These are phyloP conservation scores for Pseudogymnoascus sp. DNA, from an alignment of 2,329 filamentous ascomycete species.

Conservation along the genomic window DNA sequence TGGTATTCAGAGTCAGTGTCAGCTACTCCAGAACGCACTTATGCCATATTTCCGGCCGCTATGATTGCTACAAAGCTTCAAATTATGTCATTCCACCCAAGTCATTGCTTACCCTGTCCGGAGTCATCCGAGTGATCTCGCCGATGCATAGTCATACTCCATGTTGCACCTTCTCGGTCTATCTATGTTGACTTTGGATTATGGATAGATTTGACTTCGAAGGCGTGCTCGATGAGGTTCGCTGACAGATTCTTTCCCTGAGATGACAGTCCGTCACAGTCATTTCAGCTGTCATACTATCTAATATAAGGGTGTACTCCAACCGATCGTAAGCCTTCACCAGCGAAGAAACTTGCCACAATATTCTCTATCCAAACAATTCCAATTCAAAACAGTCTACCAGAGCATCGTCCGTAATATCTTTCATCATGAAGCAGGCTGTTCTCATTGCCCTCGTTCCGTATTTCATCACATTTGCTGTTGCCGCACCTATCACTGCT, in stretches of 20 bases:
- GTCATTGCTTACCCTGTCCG: neutral
- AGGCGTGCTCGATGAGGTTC: neutral
- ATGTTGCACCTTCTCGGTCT: neutral
- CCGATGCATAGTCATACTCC: neutral
- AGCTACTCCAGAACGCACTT: neutral
- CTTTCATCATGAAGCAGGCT: neutral
- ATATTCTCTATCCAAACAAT: neutral
- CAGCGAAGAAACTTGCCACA: neutral
- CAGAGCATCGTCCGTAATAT: neutral
- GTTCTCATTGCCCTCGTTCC: neutral
- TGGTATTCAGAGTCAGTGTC: neutral
- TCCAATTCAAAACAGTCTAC: neutral
- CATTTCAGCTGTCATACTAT: neutral
- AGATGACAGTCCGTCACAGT: neutral
- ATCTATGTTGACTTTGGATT: too few species aligned
- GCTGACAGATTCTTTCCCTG: neutral
- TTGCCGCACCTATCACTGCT: neutral
- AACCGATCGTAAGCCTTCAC: neutral
- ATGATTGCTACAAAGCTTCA: neutral
- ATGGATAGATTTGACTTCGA: neutral
- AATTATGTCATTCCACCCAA: neutral
- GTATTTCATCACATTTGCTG: neutral
- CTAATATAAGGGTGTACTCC: neutral
- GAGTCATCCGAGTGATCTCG: too few species aligned
- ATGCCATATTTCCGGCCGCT: neutral